Percentiles rank a stretch among this genome's conserved stretches.
These are phyloP conservation scores for Boletus vinaceobasis DNA, from an alignment of 768 basidiomycete genomes.

Conservation along the genomic window DNA sequence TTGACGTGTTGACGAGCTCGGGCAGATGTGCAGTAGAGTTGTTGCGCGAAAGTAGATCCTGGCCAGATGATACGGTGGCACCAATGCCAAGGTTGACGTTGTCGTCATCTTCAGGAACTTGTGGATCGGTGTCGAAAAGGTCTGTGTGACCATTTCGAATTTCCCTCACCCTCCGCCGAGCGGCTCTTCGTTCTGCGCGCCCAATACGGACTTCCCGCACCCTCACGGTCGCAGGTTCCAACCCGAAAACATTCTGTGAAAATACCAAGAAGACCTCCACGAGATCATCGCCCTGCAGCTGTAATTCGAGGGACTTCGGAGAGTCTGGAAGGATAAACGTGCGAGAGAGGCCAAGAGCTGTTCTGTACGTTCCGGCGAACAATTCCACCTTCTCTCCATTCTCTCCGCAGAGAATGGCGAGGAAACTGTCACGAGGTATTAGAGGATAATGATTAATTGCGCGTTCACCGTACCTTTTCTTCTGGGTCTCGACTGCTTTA, in stretches of 20 bases:
- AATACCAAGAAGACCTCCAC: slow-evolving; percentile 92
- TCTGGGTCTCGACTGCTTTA: slow-evolving; percentile 85
- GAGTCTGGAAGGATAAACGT: slow-evolving; percentile 93
- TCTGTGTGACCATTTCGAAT: slow-evolving; percentile 50
- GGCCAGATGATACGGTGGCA: slow-evolving; percentile 48
- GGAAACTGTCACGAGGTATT: slow-evolving; percentile 55
- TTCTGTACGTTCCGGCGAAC: slow-evolving; percentile 87
- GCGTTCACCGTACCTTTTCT: slow-evolving; percentile 61
- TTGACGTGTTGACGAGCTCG: slow-evolving; percentile 22
- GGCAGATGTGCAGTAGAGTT: slow-evolving; percentile 27
- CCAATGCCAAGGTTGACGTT: slow-evolving; percentile 63
- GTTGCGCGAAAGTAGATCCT: slow-evolving; percentile 31
- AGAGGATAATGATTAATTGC: not conserved
- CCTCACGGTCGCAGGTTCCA: slow-evolving; percentile 89
- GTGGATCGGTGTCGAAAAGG: slow-evolving; percentile 42
- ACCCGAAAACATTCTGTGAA: slow-evolving; percentile 85
- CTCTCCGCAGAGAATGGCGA: slow-evolving; percentile 90
- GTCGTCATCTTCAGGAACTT: slow-evolving; percentile 46
- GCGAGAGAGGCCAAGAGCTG: slow-evolving; percentile 86
- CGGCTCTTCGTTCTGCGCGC: slow-evolving; percentile 81
- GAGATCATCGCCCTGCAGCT: slow-evolving; percentile 88
- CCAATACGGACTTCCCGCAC: slow-evolving; percentile 93
- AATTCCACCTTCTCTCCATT: slow-evolving; percentile 91
- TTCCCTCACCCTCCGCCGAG: slow-evolving; percentile 75
- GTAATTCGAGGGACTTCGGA: slow-evolving; percentile 79